A percentile compares a stretch with the other conserved stretches of the same genome.
Conservation (phyloP, 768 basidiomycete genomes). For the Hygrocybe punicea region DNA sequence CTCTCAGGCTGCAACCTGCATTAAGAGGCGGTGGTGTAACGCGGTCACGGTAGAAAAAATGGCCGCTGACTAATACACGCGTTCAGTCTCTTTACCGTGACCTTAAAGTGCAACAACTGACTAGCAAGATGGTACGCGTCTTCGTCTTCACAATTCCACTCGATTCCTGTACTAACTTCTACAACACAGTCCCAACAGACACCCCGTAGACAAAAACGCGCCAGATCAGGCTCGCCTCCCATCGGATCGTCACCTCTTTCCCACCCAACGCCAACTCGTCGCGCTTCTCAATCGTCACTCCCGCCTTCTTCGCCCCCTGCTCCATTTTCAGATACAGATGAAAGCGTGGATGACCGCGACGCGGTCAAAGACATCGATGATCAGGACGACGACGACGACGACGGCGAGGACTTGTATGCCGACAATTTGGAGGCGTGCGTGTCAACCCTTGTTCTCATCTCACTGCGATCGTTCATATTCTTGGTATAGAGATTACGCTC, state of each 20-base stretch:
- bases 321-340: conserved; percentile 85
- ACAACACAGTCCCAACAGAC: conserved; percentile 35
- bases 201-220: conserved; percentile 59
- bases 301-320: conserved; percentile 83
- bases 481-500: conserved; percentile 75
- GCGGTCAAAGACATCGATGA: conserved; percentile 63
- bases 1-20: too few relatives aligned
- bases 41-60: too few relatives aligned
- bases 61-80: conserved; percentile 4
- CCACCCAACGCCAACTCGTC: conserved; percentile 45
- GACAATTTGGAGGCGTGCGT: conserved; percentile 71
- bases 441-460: conserved; percentile 3
- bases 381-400: conserved; percentile 72
- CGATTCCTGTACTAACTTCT: neutral
- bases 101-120: too few relatives aligned
- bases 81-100: neutral
- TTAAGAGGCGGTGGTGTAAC: too few relatives aligned
- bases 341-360: conserved; percentile 69
- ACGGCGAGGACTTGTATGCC: conserved; percentile 91
- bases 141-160: neutral
- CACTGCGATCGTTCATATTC: conserved; percentile 8
- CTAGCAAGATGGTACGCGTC: neutral
- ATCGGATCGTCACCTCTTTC: conserved; percentile 49
- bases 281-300: conserved; percentile 67
- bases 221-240: conserved; percentile 53